Base-by-base conservation (phyloP, 805 yeast genomes). In the Torulaspora indica region DNA sequence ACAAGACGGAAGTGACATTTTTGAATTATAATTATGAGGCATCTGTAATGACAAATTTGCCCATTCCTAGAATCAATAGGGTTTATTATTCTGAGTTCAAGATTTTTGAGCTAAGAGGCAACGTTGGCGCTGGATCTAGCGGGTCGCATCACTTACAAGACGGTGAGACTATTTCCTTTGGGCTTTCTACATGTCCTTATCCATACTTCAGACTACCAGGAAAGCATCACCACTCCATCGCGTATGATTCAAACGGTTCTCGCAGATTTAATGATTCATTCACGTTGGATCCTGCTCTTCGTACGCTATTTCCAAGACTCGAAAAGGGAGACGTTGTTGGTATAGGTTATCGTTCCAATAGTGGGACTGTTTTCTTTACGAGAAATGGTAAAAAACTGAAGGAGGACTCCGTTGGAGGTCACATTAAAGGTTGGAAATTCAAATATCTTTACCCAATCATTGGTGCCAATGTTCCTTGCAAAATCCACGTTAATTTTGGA, bases 141-240 rank as follows among this genome's bases (percentile, higher is more conserved):
- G 28, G 37, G 32, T 27, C 44, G 27, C 42, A 30, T 41, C 52
- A 46, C 32, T 38, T 52, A 35, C 40, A 38, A 2, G 73, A 71
- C 3, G 68, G 68, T 10, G 77, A 82, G 8, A 45, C 67, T 0
- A 69, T 91, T 1, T 78, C 95, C 0, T 71, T 93, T 14, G 98
- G 98, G 0, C 58, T 93, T 3, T 75, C 90, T 0, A 78, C 95
- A 0, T 78, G 80, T 50, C 98, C 98, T 5, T 93, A 93, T 58
- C 98, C 98, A 1, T 80, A 83, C 66, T 93, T 93, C 66, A 73
- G 97, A 53, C 70, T 93, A 31, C 98, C 98, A 0, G 98, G 98
- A 0, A 77, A 93, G 58, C 95, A 89, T 56, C 75, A 82, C 34
- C 83, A 80, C 61, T 87, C 96, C 0, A 72, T 88, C 3, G 77